phyloP scores from a whole-genome alignment of 2,329 filamentous ascomycete genomes.

The Rasamsonia emersonii region DNA sequence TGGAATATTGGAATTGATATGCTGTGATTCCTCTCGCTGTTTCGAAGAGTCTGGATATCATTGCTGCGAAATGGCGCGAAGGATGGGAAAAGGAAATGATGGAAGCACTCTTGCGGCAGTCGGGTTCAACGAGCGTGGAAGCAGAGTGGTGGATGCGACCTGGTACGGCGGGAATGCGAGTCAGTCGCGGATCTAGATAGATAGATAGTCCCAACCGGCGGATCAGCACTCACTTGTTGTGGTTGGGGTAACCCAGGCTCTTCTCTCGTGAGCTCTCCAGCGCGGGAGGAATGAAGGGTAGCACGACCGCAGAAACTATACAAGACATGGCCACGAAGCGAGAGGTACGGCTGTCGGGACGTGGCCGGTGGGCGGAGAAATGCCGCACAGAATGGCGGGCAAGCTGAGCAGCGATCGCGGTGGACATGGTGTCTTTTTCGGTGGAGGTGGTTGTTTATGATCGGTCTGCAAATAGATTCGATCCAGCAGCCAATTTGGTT shows the following conservation, averaged over 20 bases:
- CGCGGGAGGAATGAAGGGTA: conserved; percentile 40
- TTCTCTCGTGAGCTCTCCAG: conserved; percentile 37
- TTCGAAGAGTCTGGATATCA: no score
- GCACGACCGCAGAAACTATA: conserved; percentile 33
- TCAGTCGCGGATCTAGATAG: conserved; percentile 3
- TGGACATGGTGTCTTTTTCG: conserved; percentile 5
- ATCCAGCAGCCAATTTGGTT: no score
- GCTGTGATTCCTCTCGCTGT: no score
- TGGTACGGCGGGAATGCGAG: conserved; percentile 9
- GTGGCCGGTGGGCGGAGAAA: conserved; percentile 36
- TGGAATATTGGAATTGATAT: conserved; percentile 1
- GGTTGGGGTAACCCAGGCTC: conserved; percentile 28
- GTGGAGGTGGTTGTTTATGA: no score
- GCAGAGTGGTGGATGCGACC: conserved; percentile 32
- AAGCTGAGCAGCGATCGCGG: conserved; percentile 4
- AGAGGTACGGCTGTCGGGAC: conserved; percentile 29
- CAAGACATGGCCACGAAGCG: conserved; percentile 34
- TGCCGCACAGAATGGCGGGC: conserved; percentile 26
- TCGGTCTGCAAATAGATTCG: no score
- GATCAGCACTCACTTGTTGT: conserved; percentile 31
- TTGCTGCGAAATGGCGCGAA: no score
- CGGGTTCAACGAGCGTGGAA: conserved; percentile 33
- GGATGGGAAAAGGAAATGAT: conserved; percentile 4
- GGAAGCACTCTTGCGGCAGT: no score
- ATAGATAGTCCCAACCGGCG: conserved; percentile 4